A percentile compares a stretch with the other conserved stretches of the same genome.
These are phyloP conservation scores for Spiromastix sp. DNA, from an alignment of 2,329 filamentous ascomycete species.

Conservation along the genomic window DNA sequence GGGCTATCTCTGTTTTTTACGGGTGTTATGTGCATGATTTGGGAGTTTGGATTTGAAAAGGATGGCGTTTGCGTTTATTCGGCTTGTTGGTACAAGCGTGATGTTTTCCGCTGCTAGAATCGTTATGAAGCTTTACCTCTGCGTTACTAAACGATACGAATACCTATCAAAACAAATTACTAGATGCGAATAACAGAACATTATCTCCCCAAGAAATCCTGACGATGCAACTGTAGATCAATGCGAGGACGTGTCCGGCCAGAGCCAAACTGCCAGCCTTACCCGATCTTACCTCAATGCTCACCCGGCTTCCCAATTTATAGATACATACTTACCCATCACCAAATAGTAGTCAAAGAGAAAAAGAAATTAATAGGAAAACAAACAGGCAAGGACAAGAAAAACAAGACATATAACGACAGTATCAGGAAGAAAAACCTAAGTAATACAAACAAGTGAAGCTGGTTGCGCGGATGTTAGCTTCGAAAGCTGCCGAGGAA, in stretches of 20 bases:
- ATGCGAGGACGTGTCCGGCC: slow-evolving; percentile 11
- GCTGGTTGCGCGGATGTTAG: too few species aligned
- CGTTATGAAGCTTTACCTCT: too few species aligned
- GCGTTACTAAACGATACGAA: too few species aligned
- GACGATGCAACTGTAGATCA: too few species aligned
- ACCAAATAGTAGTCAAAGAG: too few species aligned
- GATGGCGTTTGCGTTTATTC: slow-evolving; percentile 3
- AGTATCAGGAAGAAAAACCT: not conserved
- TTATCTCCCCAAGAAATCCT: too few species aligned
- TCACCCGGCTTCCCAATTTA: not conserved
- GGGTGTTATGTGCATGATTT: too few species aligned
- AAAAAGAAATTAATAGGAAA: slow-evolving; percentile 20
- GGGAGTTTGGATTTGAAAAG: slow-evolving; percentile 3
- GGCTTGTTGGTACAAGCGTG: too few species aligned
- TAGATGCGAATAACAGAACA: too few species aligned
- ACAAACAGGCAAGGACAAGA: slow-evolving; percentile 20
- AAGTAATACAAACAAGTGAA: too few species aligned
- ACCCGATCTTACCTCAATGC: slow-evolving; percentile 33
- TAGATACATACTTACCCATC: slow-evolving; percentile 36
- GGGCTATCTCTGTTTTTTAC: not conserved
- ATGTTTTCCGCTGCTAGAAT: too few species aligned
- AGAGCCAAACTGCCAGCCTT: slow-evolving; percentile 22
- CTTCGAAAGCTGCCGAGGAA: too few species aligned
- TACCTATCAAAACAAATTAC: slow-evolving; percentile 3
- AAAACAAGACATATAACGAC: slow-evolving; percentile 14